A percentile compares a stretch with the other conserved stretches of the same genome.
These are phyloP conservation scores for Acmispon strigosus DNA, from an alignment of 306 rosid species.

Conservation along the genomic window DNA sequence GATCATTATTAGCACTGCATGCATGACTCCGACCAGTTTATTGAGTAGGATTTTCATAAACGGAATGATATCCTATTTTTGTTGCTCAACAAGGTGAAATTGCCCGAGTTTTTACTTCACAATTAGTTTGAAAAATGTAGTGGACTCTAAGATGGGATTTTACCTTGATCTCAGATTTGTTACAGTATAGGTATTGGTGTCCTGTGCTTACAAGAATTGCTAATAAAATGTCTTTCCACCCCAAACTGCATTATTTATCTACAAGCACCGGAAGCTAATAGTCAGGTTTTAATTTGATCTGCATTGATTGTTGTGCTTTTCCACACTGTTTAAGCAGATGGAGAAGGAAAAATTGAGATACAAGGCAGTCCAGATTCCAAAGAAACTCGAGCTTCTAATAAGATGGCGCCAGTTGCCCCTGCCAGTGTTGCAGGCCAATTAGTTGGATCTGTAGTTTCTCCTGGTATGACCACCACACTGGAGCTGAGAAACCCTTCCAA, in stretches of 20 bases:
- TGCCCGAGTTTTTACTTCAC: background rate
- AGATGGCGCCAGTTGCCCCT: slow-evolving; percentile 33
- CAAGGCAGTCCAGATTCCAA: slow-evolving; percentile 39
- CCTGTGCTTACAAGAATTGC: background rate
- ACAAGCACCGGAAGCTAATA: background rate
- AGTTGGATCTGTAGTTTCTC: slow-evolving; percentile 48
- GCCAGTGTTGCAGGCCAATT: slow-evolving; percentile 32
- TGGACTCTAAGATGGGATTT: background rate
- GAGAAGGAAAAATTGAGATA: slow-evolving; percentile 48
- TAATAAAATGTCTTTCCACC: background rate
- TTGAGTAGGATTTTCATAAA: slow-evolving; percentile 16
- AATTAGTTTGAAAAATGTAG: background rate
- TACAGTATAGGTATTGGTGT: background rate
- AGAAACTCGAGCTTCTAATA: slow-evolving; percentile 32
- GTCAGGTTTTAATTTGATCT: background rate
- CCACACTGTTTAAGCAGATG: slow-evolving; percentile 31
- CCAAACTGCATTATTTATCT: background rate
- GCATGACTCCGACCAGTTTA: slow-evolving; percentile 15
- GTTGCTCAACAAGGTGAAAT: background rate
- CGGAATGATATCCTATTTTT: background rate
- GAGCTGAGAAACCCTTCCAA: slow-evolving; percentile 56
- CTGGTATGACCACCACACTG: slow-evolving; percentile 48
- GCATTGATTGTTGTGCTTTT: slow-evolving; percentile 13
- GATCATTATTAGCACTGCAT: slow-evolving; percentile 18
- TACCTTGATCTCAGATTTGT: background rate